Base-by-base conservation (phyloP, 2,329 filamentous ascomycete genomes). In the Allantophomopsis cytisporea region DNA sequence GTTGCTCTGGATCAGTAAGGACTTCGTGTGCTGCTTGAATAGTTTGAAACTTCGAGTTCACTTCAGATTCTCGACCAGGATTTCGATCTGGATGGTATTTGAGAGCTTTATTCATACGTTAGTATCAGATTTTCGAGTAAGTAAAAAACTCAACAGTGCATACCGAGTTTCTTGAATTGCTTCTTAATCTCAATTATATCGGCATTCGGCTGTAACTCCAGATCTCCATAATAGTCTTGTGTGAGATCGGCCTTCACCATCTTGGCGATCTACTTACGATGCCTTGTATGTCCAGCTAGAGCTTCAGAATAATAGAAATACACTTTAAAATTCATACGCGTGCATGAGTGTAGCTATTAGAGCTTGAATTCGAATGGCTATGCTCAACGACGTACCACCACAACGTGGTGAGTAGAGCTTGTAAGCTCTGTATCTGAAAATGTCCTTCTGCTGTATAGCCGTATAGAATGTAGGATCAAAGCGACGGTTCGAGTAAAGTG, bases 51-150 rank as follows among this genome's bases (percentile, higher is more conserved):
- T 76, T 79, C 30, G 75, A 64, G 33, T 73, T 75, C 47, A 73
- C 75, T 51, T 82, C 78, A 40, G 63, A 56, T 60, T 83, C 80
- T 50, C 68, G 69, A 35, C 80, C 80, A 16, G 75, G 76, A 53
- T 84, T 83, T 42, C 79, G 71, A 56, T 84, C 80, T 15, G 80
- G 80, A 53, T 84, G 80, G 51, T 75, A 82, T 52, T 73, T 71
- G 36, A 82, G 64, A 39, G 78, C 78, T 76, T 43, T 14, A 28
- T 31, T 34, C 3, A 38, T 12, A 6, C 23, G 35, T 50, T 45
- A 49, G 46, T 39, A 10, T 31, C 7, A 20, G 11, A 18, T 17
- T 32, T 17, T 32, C 35, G 15, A 21, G 36, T 36, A 11, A 11
- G 17, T 18, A 28, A 39, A 32, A 33, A 14, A 32, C 15, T 17